Conservation (phyloP, 441 rosid species). For the Aleurites moluccanus region DNA sequence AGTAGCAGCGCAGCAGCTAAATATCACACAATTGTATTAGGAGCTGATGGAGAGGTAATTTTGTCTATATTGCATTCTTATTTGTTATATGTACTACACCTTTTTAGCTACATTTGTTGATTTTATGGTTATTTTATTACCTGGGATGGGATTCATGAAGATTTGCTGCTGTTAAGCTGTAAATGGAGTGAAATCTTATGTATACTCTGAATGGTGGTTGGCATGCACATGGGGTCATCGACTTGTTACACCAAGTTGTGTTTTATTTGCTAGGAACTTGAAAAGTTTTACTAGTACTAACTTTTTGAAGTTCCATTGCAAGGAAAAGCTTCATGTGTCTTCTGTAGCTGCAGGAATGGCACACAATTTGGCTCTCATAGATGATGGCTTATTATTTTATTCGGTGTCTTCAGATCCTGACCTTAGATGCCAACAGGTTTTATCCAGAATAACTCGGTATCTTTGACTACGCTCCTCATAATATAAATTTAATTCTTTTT, state of each 20-base stretch:
- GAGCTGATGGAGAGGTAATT: too few species aligned
- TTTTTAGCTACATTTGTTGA: too few species aligned
- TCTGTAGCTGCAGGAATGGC: conserved; percentile 94
- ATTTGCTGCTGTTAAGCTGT: conserved; percentile 4
- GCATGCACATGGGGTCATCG: conserved; percentile 98
- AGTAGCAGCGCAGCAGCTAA: too few species aligned
- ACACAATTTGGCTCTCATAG: conserved; percentile 85
- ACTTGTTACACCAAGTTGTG: conserved; percentile 90
- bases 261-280: conserved; percentile 63
- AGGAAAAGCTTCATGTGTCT: conserved; percentile 64
- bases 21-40: too few species aligned
- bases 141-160: too few species aligned
- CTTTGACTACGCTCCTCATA: too few species aligned
- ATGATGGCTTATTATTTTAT: conserved; percentile 90
- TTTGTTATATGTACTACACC: too few species aligned
- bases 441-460: conserved; percentile 18
- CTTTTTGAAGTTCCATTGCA: conserved; percentile 71
- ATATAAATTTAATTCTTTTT: too few species aligned
- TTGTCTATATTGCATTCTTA: too few species aligned
- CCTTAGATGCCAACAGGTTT: conserved; percentile 93
- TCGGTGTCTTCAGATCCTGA: conserved; percentile 93
- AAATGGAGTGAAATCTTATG: conserved; percentile 14
- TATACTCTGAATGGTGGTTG: conserved; percentile 42
- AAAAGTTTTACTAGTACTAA: conserved; percentile 69
- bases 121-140: too few species aligned